Evolutionary conservation across 139 green algal species (phyloP), one percentile per base, ranked within the genome.

Genomic region (Tetradesmus obliquus): DNA sequence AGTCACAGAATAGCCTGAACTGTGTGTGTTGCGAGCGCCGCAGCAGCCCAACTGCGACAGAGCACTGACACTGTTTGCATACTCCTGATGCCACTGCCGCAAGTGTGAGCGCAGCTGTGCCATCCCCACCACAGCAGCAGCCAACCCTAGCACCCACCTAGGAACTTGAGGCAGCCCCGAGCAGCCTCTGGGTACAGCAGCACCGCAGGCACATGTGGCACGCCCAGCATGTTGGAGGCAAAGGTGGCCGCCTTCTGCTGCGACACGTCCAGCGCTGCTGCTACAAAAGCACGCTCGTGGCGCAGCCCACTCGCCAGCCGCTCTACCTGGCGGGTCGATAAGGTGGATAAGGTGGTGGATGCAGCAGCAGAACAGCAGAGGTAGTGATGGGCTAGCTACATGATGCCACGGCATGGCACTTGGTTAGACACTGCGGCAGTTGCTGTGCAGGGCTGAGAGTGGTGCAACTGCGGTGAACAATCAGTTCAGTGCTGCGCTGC

Each of bases 171-270:
- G 54, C 69, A 92, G 60, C 88, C 88, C 32, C 60, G 32, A 15
- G 88, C 80, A 22, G 80, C 88, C 60, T 92, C 88, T 15, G 88
- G 88, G 32, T 92, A 92, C 62, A 92, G 80, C 80, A 92, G 88
- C 80, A 92, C 88, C 55, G 88, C 80, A 17, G 88, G 88, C 19
- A 92, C 60, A 3, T 17, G 51, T 7, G 6, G 10, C 9, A 92
- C 80, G 3, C 32, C 80, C 45, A 92, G 76, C 55, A 92, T 92
- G 79, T 72, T 86, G 60, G 58, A n/a, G 13, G 80, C 88, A 88
- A 88, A 92, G 17, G 55, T 10, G 15, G 88, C 80, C 5, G 79
- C 80, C 12, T 53, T n/a, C 5, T 45, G 17, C 13, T 55, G 13
- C 0, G 80, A 88, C 15, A 45, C 69, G 66, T 92, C 88, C 88